Conservation (phyloP, 345 rosid genomes). For the Alliaria petiolata region DNA sequence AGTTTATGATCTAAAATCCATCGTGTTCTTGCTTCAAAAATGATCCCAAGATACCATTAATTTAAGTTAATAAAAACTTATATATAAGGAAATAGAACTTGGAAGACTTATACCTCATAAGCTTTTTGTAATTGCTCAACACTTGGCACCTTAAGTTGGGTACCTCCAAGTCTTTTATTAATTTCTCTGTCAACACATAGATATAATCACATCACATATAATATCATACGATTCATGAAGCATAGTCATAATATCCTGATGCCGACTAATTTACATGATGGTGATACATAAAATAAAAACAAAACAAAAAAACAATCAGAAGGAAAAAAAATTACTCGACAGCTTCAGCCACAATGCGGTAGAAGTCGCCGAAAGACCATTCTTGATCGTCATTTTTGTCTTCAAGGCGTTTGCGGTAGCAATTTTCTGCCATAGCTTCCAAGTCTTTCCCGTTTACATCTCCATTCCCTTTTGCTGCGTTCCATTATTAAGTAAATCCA, state of each 20-base stretch:
- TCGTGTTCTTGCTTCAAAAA: not conserved
- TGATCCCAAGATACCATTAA: not conserved
- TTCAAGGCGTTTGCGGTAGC: constrained; percentile 38
- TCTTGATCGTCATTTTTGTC: not conserved
- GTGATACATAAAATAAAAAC: too few relatives aligned
- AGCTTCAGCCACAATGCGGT: constrained; percentile 46
- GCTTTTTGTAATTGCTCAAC: constrained; percentile 33
- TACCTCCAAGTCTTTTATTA: constrained; percentile 57
- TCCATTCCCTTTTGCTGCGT: constrained; percentile 37
- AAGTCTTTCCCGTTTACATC: constrained; percentile 44
- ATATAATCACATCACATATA: not conserved
- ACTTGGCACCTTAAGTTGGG: constrained; percentile 61
- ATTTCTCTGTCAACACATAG: constrained; percentile 40
- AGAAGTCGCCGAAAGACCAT: constrained; percentile 38
- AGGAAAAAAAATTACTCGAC: constrained; percentile 45
- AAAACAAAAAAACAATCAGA: not conserved
- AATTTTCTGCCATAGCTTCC: constrained; percentile 31
- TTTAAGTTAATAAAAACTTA: not conserved
- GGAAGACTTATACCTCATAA: constrained; percentile 37
- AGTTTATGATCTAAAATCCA: not conserved
- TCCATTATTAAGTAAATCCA: not conserved
- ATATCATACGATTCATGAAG: not conserved
- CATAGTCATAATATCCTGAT: not conserved
- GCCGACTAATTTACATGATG: not conserved
- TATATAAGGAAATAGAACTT: not conserved